Base-by-base conservation (phyloP, 2,329 filamentous ascomycete species). In the Colletotrichum trifolii region DNA sequence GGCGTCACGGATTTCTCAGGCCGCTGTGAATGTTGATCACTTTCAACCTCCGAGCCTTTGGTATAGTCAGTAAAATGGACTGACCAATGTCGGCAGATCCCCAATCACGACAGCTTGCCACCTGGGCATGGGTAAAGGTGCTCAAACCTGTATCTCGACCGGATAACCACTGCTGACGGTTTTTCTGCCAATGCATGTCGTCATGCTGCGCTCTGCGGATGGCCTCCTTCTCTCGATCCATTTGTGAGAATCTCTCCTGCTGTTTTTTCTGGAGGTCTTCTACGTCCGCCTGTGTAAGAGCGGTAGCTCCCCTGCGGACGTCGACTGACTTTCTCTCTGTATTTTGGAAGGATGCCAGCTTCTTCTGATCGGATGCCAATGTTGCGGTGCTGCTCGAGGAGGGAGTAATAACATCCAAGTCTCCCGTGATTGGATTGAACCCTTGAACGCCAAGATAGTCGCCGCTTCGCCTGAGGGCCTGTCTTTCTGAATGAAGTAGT, bases 401-500 rank as follows among this genome's bases (percentile, higher is more conserved):
- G 8, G 83, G 82, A 4, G 83, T 85, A 42, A 86, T 74, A 12
- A 83, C 73, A 62, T 87, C 82, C 53, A 82, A 80, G 66, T 82
- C 76, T 6, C 87, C 85, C 0, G 87, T 88, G 46, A 79, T 75
- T 0, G 86, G 86, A 69, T 89, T 88, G 57, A 85, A 77, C 4
- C 86, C 86, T 63, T 87, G 85, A 2, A 88, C 83, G 2, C 85
- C 86, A 0, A 89, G 79, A 70, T 82, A 89, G 71, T 89, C 86
- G 5, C 85, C 85, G 58, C 83, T 86, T 58, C 83, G 79, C 66
- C 82, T 85, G 58, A 87, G 76, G 45, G 72, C 79, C 48, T 78
- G 78, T 6, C 85, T 79, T 40, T 78, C 75, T 7, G 70, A 69
- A 2, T 76, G 73, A 42, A 72, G 66, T 48, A 76, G 33, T 6